Percentiles rank a stretch among this genome's conserved stretches.
Conservation (phyloP, 1,139 yeast genomes). For the Saccharomyces hybrid region DNA sequence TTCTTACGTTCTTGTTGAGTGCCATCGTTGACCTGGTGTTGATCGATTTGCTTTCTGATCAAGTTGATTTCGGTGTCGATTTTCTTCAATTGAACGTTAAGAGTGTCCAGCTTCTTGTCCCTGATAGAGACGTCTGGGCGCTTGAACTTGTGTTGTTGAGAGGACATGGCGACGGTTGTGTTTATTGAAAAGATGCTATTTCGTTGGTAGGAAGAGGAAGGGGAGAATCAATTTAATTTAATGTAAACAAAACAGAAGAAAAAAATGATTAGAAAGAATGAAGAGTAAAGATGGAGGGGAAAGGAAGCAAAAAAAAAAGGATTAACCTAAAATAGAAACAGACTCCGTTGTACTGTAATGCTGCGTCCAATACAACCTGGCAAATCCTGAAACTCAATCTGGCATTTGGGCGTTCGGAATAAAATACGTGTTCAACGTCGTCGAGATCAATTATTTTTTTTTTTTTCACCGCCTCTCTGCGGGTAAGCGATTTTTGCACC, state of each 20-base stretch:
- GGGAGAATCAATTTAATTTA: neutral
- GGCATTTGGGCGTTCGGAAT: neutral
- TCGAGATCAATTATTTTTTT: neutral
- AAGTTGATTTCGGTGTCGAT: constrained; percentile 43
- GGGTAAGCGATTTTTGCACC: neutral
- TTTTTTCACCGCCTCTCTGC: neutral
- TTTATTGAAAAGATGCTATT: neutral
- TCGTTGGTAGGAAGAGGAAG: neutral
- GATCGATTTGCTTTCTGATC: constrained; percentile 32
- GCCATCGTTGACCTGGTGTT: constrained; percentile 35
- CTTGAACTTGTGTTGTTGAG: constrained; percentile 35
- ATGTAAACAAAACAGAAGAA: neutral
- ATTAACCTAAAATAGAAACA: neutral
- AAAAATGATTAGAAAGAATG: neutral
- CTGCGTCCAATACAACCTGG: neutral
- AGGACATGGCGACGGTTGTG: constrained; percentile 2
- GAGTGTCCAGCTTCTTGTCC: constrained; percentile 51
- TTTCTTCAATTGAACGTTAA: constrained; percentile 63
- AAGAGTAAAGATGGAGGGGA: neutral
- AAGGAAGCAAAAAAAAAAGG: neutral
- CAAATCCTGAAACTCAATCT: neutral
- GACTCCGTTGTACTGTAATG: neutral
- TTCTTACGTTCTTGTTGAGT: constrained; percentile 50
- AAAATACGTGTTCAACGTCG: constrained; percentile 1
- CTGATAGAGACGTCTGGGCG: constrained; percentile 62